Conservation (phyloP, 2,329 filamentous ascomycete genomes). For the Ilyonectria destructans region DNA sequence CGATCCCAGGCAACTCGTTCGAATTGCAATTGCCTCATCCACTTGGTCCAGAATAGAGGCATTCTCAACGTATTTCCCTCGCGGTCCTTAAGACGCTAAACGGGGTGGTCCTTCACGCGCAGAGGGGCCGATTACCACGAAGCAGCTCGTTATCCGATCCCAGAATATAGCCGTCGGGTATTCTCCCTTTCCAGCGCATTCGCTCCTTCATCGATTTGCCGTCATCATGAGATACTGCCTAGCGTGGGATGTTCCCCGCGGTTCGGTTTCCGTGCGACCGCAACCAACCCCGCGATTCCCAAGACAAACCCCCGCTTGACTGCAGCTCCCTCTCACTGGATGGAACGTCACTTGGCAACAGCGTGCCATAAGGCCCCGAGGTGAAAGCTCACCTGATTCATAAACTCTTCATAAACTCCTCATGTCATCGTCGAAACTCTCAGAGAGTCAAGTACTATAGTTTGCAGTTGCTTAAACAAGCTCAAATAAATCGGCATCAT, state of each 20-base stretch:
- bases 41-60: neutral
- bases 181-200: neutral
- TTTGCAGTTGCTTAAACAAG: conserved; percentile 15
- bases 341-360: conserved; percentile 10
- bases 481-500: conserved; percentile 49
- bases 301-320: conserved; percentile 16
- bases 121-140: neutral
- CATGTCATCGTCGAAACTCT: neutral
- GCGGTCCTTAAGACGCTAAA: too few species aligned
- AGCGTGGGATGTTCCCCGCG: conserved; percentile 9
- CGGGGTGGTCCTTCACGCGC: neutral
- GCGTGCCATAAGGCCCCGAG: neutral
- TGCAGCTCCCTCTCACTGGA: conserved; percentile 2
- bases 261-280: conserved; percentile 14
- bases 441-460: conserved; percentile 9
- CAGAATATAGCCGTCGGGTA: conserved; percentile 11
- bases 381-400: conserved; percentile 26
- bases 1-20: neutral
- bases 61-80: neutral
- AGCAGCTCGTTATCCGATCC: neutral
- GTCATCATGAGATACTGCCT: conserved; percentile 19
- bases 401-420: neutral
- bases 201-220: conserved; percentile 10
- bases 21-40: neutral
- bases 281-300: conserved; percentile 30